Evolutionary conservation across 2,329 filamentous ascomycete genomes (phyloP).

Genomic region (Aureobasidium sp.): DNA sequence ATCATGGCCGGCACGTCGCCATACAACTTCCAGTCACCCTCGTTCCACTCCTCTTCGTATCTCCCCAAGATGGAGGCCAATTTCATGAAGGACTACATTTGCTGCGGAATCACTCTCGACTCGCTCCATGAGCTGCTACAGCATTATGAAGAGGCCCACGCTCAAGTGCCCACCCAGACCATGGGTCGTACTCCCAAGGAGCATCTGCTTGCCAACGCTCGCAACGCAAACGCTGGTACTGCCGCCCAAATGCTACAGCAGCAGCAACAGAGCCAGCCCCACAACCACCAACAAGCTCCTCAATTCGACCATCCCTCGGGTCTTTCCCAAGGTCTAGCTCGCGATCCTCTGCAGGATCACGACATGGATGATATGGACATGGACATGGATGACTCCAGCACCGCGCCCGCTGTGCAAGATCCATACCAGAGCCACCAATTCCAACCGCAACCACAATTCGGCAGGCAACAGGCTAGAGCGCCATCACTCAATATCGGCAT

Average conservation of each 20-base stretch:
- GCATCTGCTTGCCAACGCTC: slow-evolving; percentile 17
- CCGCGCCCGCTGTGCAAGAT: slow-evolving; percentile 39
- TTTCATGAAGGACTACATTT: slow-evolving; percentile 96
- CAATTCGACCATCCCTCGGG: slow-evolving; percentile 12
- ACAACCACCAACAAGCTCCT: slow-evolving; percentile 7
- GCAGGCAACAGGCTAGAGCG: slow-evolving; percentile 45
- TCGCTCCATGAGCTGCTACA: slow-evolving; percentile 91
- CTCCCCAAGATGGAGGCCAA: slow-evolving; percentile 92
- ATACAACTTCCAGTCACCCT: slow-evolving; percentile 77
- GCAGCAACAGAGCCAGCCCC: slow-evolving; percentile 8
- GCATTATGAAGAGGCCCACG: slow-evolving; percentile 94
- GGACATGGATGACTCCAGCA: slow-evolving; percentile 86
- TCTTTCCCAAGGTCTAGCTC: slow-evolving; percentile 11
- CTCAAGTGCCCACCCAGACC: slow-evolving; percentile 43
- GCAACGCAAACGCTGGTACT: slow-evolving; percentile 12
- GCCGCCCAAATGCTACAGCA: slow-evolving; percentile 15
- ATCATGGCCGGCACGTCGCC: slow-evolving; percentile 97
- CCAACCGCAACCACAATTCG: slow-evolving; percentile 43
- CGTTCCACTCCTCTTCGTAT: slow-evolving; percentile 93
- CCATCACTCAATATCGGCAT: slow-evolving; percentile 76
- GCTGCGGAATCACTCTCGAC: slow-evolving; percentile 81
- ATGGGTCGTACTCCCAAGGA: slow-evolving; percentile 31
- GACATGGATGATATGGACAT: slow-evolving; percentile 61
- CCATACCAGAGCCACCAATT: slow-evolving; percentile 29
- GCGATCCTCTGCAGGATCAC: slow-evolving; percentile 12